These are phyloP conservation scores for Populus nigra DNA, from an alignment of 345 rosid species.

Conservation along the genomic window DNA sequence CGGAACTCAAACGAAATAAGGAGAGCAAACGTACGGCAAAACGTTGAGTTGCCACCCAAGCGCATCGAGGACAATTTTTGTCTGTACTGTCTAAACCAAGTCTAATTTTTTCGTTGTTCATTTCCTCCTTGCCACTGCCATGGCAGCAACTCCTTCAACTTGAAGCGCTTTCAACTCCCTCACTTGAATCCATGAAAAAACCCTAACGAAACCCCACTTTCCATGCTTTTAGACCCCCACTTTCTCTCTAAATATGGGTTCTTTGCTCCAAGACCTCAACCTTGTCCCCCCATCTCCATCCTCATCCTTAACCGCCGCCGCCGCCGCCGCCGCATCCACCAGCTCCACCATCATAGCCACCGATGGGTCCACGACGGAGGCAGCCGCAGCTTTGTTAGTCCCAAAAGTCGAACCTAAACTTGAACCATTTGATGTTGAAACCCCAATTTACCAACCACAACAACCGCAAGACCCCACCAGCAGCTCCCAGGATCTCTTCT, in stretches of 20 bases:
- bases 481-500: not conserved
- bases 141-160: not conserved
- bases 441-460: conserved; percentile 16
- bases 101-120: too few relatives aligned
- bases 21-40: not conserved
- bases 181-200: not conserved
- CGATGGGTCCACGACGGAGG: not conserved
- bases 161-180: not conserved
- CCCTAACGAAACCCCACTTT: not conserved
- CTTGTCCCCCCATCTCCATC: conserved; percentile 16
- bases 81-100: not conserved
- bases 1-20: not conserved
- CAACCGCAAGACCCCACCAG: not conserved
- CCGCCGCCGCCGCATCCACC: conserved; percentile 17
- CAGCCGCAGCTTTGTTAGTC: not conserved
- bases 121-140: not conserved
- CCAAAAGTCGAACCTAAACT: conserved; percentile 54
- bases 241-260: conserved; percentile 38
- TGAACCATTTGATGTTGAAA: conserved; percentile 47
- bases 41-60: not conserved
- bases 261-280: conserved; percentile 60
- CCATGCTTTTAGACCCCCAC: not conserved
- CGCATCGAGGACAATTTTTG: not conserved
- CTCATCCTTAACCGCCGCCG: not conserved
- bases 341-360: conserved; percentile 4